Evolutionary conservation across 192 early-diverging fungal genomes (phyloP).

Genomic region (Allomyces javanicus): DNA sequence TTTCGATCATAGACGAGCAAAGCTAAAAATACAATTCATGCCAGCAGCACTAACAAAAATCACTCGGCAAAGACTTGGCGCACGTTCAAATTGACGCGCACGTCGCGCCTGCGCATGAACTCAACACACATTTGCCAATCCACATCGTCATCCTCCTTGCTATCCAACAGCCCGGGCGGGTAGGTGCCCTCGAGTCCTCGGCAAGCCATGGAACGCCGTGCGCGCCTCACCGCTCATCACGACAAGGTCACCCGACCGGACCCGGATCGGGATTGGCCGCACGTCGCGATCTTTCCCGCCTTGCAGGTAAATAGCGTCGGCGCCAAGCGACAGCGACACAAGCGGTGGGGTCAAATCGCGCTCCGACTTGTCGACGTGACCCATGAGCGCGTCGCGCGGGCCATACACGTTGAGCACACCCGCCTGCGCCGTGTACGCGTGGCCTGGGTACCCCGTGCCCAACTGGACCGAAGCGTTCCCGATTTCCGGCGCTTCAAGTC

Average conservation of each 20-base stretch:
- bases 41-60: too few species aligned
- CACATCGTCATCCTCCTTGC: conserved; percentile 17
- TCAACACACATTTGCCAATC: conserved; percentile 46
- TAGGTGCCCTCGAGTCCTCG: conserved; percentile 50
- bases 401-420: conserved; percentile 92
- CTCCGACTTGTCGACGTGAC: conserved; percentile 85
- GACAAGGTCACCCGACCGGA: conserved; percentile 70
- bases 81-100: conserved; percentile 81
- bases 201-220: conserved; percentile 65
- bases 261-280: conserved; percentile 43
- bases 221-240: conserved; percentile 69
- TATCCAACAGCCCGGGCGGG: conserved; percentile 39
- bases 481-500: conserved; percentile 15
- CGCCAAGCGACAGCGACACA: conserved; percentile 26
- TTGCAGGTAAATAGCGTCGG: conserved; percentile 55
- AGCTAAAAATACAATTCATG: too few species aligned
- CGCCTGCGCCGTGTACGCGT: conserved; percentile 25
- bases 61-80: conserved; percentile 42
- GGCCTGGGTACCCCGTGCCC: conserved; percentile 17
- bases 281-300: conserved; percentile 54
- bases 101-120: conserved; percentile 29
- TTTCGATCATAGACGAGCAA: too few species aligned
- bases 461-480: conserved; percentile 34
- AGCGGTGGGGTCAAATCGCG: conserved; percentile 63
- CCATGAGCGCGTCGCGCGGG: conserved; percentile 58